Evolutionary conservation across 208 protist species (phyloP).

Genomic region (Trypanosoma rangeli): DNA sequence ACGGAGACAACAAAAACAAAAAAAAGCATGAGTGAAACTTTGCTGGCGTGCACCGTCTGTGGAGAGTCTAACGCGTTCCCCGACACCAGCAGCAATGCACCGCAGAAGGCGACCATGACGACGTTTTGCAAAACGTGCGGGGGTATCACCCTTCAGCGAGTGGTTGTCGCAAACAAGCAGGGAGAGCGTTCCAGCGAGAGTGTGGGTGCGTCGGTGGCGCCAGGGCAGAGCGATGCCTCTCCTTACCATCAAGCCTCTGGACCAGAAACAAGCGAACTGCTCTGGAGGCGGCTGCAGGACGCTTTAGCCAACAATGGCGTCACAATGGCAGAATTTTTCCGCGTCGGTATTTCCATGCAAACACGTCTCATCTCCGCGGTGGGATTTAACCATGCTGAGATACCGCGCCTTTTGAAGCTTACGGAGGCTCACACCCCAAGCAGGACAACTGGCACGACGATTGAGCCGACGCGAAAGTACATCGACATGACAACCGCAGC

Average conservation of each 20-base stretch:
- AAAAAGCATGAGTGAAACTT: conserved; percentile 2
- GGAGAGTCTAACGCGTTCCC: conserved; percentile 12
- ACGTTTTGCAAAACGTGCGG: conserved; percentile 22
- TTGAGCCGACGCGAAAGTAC: neutral
- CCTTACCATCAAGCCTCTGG: neutral
- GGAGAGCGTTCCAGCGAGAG: neutral
- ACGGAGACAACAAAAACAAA: neutral
- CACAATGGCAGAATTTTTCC: conserved; percentile 22
- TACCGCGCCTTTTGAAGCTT: conserved; percentile 10
- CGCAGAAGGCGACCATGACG: conserved; percentile 5
- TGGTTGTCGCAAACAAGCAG: neutral
- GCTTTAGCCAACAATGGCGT: conserved; percentile 19
- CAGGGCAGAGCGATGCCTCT: neutral
- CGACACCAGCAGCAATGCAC: neutral
- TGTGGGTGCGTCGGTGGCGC: neutral
- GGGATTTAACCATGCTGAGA: conserved; percentile 17
- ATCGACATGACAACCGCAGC: neutral
- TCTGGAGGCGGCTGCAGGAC: conserved; percentile 22
- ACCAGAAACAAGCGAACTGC: neutral
- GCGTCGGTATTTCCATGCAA: conserved; percentile 13
- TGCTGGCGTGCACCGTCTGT: conserved; percentile 15
- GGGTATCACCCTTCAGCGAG: conserved; percentile 10
- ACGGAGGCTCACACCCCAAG: conserved; percentile 1
- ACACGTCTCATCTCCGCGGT: conserved; percentile 9
- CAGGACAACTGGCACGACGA: neutral